Evolutionary conservation across 1,284 basidiomycete species (phyloP).

Genomic region (Papiliotrema nemorosa): DNA sequence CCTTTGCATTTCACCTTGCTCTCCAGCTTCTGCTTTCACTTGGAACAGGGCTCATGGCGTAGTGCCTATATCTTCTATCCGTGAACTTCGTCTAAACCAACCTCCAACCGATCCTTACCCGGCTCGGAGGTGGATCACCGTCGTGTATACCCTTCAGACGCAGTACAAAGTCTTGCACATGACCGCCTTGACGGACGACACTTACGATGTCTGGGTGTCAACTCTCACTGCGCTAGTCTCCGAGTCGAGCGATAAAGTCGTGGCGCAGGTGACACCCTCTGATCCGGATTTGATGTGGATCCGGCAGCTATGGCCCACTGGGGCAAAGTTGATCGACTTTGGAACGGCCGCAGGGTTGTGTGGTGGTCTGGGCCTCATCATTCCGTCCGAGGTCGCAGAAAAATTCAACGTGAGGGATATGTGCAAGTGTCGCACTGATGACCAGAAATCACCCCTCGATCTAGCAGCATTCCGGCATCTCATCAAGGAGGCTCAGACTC

Average conservation of each 20-base stretch:
- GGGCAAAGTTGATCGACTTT: slow-evolving; percentile 28
- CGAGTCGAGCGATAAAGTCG: slow-evolving; percentile 31
- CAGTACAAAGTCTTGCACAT: slow-evolving; percentile 91
- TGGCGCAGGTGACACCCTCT: slow-evolving; percentile 31
- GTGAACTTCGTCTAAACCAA: slow-evolving; percentile 78
- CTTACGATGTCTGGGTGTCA: slow-evolving; percentile 57
- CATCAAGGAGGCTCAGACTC: slow-evolving; percentile 75
- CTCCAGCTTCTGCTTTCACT: background rate
- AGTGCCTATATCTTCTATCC: slow-evolving; percentile 88
- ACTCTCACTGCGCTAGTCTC: slow-evolving; percentile 51
- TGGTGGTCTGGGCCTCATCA: slow-evolving; percentile 52
- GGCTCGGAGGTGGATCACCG: slow-evolving; percentile 52
- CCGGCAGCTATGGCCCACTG: slow-evolving; percentile 43
- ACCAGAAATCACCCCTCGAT: slow-evolving; percentile 55
- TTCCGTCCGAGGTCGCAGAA: slow-evolving; percentile 24
- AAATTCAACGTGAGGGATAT: slow-evolving; percentile 68
- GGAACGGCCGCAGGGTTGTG: slow-evolving; percentile 61
- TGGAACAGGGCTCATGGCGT: slow-evolving; percentile 3
- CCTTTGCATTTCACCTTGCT: background rate
- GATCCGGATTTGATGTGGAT: slow-evolving; percentile 46
- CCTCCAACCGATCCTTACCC: slow-evolving; percentile 59
- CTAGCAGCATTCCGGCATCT: slow-evolving; percentile 81
- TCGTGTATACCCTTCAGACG: slow-evolving; percentile 55
- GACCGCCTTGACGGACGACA: slow-evolving; percentile 68
- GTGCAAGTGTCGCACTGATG: too few species aligned